A percentile compares a stretch with the other conserved stretches of the same genome.
Conservation (phyloP, 495 filamentous ascomycete genomes). For the Aspergillus ellipticus region DNA sequence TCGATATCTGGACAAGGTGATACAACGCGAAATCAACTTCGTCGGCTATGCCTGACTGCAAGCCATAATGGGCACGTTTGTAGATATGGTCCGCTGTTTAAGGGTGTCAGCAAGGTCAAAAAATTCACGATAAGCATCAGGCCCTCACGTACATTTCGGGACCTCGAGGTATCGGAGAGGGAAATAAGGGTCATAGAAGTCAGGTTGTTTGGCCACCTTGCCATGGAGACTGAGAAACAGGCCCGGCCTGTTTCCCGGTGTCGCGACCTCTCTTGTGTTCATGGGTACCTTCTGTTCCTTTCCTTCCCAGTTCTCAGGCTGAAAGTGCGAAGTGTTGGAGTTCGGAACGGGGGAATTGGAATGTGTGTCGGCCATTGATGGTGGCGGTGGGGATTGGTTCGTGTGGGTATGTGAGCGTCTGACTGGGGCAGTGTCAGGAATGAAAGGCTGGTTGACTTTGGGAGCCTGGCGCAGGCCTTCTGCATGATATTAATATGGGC, state of each 20-base stretch:
- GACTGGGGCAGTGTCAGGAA: slow-evolving; percentile 41
- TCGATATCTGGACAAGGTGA: slow-evolving; percentile 92
- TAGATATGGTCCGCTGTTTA: slow-evolving; percentile 64
- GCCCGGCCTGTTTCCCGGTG: slow-evolving; percentile 41
- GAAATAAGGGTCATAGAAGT: slow-evolving; percentile 45
- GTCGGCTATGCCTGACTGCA: slow-evolving; percentile 72
- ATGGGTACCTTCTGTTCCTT: slow-evolving; percentile 38
- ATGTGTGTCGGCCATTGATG: slow-evolving; percentile 22
- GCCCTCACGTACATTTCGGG: slow-evolving; percentile 33
- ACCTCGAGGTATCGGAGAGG: slow-evolving; percentile 40
- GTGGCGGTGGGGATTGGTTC: slow-evolving; percentile 34
- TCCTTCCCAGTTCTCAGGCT: slow-evolving; percentile 36
- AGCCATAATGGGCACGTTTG: slow-evolving; percentile 70
- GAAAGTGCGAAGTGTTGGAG: slow-evolving; percentile 25
- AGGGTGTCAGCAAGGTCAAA: neutral
- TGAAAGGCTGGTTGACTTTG: slow-evolving; percentile 45
- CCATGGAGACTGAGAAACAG: slow-evolving; percentile 27
- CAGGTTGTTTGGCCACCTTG: slow-evolving; percentile 33
- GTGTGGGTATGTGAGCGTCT: slow-evolving; percentile 37
- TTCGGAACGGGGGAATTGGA: slow-evolving; percentile 29
- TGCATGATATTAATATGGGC: slow-evolving; percentile 20
- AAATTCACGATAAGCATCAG: neutral
- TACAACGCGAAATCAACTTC: slow-evolving; percentile 88
- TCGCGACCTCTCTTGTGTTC: slow-evolving; percentile 41
- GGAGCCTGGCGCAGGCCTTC: slow-evolving; percentile 48